A percentile compares a stretch with the other conserved stretches of the same genome.
These are phyloP conservation scores for Russula virescens DNA, from an alignment of 768 basidiomycete genomes.

Conservation along the genomic window DNA sequence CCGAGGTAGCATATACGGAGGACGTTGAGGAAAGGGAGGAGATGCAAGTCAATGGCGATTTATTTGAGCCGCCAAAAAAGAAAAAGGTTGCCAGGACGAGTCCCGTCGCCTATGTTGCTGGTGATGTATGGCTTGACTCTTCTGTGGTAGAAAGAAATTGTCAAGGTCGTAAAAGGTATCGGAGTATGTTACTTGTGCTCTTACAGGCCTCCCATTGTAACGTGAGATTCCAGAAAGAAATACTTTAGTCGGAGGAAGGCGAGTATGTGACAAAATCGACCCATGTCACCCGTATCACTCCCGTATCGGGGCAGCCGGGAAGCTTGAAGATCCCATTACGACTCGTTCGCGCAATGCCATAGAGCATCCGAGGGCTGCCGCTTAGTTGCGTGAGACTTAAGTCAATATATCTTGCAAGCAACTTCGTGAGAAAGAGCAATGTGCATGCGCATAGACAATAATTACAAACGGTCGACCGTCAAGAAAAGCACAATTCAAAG, in stretches of 20 bases:
- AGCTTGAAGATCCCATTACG: no score
- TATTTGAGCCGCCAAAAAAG: conserved; percentile 59
- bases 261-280: conserved; percentile 94
- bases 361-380: conserved; percentile 65
- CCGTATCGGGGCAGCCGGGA: conserved; percentile 80
- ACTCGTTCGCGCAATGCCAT: conserved; percentile 83
- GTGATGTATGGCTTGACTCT: conserved; percentile 69
- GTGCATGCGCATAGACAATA: conserved; percentile 83
- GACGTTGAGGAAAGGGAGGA: conserved; percentile 72
- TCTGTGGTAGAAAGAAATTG: conserved; percentile 56
- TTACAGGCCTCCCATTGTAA: neutral
- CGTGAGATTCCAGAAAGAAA: conserved; percentile 59
- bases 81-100: conserved; percentile 83
- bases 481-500: conserved; percentile 87
- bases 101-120: no score
- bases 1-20: conserved; percentile 82
- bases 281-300: conserved; percentile 82
- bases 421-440: conserved; percentile 84
- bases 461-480: conserved; percentile 78
- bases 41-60: conserved; percentile 55
- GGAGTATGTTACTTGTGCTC: conserved; percentile 52
- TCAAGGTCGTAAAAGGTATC: conserved; percentile 96
- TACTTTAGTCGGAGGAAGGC: conserved; percentile 95
- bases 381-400: conserved; percentile 83
- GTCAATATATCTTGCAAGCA: no score